phyloP scores from a whole-genome alignment of 2,329 filamentous ascomycete genomes.

The Aspergillus spinulosporus region DNA sequence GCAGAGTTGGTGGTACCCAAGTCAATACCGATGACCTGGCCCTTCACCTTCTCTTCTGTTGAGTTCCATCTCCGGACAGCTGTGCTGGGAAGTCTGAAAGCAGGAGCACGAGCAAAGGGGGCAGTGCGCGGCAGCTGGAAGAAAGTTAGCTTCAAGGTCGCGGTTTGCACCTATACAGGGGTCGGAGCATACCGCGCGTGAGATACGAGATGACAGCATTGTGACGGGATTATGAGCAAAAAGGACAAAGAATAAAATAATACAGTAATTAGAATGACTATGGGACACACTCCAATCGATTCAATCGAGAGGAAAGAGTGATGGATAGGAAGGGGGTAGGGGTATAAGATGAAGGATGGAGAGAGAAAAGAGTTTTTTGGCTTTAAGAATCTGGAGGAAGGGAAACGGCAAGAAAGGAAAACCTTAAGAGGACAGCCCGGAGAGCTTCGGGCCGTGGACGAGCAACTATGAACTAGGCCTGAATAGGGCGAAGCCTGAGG shows the following conservation, averaged over 20 bases:
- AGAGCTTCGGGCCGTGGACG: conserved; percentile 39
- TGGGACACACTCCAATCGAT: conserved; percentile 32
- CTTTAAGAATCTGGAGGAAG: conserved; percentile 27
- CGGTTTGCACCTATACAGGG: conserved; percentile 8
- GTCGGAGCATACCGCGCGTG: conserved; percentile 67
- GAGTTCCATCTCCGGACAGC: conserved; percentile 64
- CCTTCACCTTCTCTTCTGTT: conserved; percentile 78
- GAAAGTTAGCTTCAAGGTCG: conserved; percentile 22
- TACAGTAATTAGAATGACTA: conserved; percentile 35
- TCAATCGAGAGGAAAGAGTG: conserved; percentile 32
- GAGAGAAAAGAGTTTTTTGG: conserved; percentile 20
- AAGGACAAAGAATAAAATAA: conserved; percentile 34
- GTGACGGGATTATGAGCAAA: conserved; percentile 41
- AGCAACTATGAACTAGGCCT: conserved; percentile 19
- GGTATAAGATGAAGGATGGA: conserved; percentile 9
- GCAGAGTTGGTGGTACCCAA: conserved; percentile 98
- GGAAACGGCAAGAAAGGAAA: conserved; percentile 14
- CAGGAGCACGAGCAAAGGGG: conserved; percentile 66
- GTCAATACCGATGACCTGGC: conserved; percentile 97
- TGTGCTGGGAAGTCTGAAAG: conserved; percentile 69
- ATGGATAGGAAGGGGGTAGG: conserved; percentile 22
- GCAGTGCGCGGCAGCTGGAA: conserved; percentile 74
- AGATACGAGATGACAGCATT: conserved; percentile 72
- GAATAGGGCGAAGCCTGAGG: neutral
- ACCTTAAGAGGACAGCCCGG: conserved; percentile 12